Evolutionary conservation across 345 rosid species (phyloP).

Genomic region (Isatis tinctoria): DNA sequence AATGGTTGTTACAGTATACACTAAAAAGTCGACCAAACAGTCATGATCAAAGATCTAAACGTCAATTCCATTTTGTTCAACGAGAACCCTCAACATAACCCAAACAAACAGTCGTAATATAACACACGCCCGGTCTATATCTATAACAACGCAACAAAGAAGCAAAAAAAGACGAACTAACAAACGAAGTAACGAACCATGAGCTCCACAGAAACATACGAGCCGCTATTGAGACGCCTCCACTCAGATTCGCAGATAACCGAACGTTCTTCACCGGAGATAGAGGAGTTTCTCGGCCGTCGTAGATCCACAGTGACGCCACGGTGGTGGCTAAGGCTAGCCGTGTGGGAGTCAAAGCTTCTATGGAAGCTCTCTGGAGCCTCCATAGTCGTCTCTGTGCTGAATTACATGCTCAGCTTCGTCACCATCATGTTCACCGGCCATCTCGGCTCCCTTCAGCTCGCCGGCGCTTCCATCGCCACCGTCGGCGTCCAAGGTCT

Average conservation of each 20-base stretch:
- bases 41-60: conserved; percentile 4
- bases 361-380: conserved; percentile 79
- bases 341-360: conserved; percentile 75
- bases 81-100: conserved; percentile 9
- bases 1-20: conserved; percentile 25
- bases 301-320: conserved; percentile 29
- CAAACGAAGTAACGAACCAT: not conserved
- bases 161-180: not conserved
- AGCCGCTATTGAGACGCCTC: conserved; percentile 48
- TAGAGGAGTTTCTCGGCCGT: conserved; percentile 62
- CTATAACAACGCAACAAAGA: not conserved
- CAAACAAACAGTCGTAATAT: conserved; percentile 6
- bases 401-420: conserved; percentile 83
- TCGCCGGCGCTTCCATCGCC: conserved; percentile 90
- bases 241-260: conserved; percentile 54
- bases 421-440: conserved; percentile 76
- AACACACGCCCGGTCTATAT: not conserved
- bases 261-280: conserved; percentile 47
- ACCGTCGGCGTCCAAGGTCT: conserved; percentile 91
- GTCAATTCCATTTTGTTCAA: conserved; percentile 8
- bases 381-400: conserved; percentile 59
- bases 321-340: conserved; percentile 71
- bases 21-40: conserved; percentile 14
- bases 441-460: conserved; percentile 66
- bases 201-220: conserved; percentile 35